These are phyloP conservation scores for Zygotorulaspora florentina DNA, from an alignment of 805 yeast species.

Conservation along the genomic window DNA sequence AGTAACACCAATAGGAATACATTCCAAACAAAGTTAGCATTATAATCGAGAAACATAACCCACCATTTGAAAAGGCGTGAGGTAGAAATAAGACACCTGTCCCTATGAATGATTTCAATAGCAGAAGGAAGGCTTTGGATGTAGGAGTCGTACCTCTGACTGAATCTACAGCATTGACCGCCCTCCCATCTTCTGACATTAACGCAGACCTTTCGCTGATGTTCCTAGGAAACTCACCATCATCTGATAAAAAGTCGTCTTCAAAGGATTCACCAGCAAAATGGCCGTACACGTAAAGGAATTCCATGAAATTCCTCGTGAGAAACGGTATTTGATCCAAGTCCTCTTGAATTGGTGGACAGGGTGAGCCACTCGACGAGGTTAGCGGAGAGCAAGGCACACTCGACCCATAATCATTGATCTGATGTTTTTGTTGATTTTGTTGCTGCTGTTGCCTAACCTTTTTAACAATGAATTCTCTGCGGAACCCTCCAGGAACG, in stretches of 20 bases:
- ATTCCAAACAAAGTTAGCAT: conserved; percentile 58
- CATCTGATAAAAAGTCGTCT: conserved; percentile 50
- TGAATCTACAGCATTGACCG: conserved; percentile 20
- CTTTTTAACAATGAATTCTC: conserved; percentile 55
- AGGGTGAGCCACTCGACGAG: conserved; percentile 10
- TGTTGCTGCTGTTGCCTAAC: conserved; percentile 29
- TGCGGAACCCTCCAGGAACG: conserved; percentile 79
- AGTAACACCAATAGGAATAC: conserved; percentile 76
- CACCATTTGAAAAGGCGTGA: conserved; percentile 69
- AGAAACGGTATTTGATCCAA: conserved; percentile 44
- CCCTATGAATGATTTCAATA: conserved; percentile 72
- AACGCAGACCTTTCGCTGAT: conserved; percentile 11
- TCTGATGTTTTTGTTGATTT: conserved; percentile 20
- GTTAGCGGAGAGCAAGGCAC: conserved; percentile 11
- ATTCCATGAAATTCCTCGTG: conserved; percentile 72
- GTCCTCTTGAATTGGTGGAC: conserved; percentile 19
- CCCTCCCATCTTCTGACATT: conserved; percentile 8
- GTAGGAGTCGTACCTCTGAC: conserved; percentile 68
- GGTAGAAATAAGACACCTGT: conserved; percentile 73
- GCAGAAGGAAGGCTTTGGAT: conserved; percentile 61
- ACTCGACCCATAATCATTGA: conserved; percentile 10
- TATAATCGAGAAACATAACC: conserved; percentile 52
- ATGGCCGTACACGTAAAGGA: conserved; percentile 74
- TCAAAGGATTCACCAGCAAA: conserved; percentile 82
- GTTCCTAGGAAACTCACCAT: conserved; percentile 37